Conservation (phyloP, 2,329 filamentous ascomycete species). For the Clonostachys sp. region DNA sequence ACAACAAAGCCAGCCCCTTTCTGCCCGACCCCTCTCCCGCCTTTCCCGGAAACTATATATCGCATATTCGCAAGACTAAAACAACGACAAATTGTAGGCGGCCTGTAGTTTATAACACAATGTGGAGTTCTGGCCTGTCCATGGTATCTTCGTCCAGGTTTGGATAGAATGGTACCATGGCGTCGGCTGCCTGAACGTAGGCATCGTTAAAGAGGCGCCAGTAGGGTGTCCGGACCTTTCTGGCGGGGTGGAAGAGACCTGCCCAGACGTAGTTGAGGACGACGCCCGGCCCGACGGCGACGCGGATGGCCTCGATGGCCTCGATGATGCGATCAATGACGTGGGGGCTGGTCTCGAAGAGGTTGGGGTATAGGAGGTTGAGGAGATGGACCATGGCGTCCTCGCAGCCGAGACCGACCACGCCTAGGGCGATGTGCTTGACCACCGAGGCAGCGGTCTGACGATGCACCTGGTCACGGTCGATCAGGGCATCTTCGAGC, state of each 20-base stretch:
- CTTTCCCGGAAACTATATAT: background rate
- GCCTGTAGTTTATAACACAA: conserved; percentile 60
- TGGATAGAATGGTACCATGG: conserved; percentile 96
- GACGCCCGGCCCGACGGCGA: conserved; percentile 86
- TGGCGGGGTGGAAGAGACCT: conserved; percentile 91
- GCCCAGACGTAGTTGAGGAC: conserved; percentile 99
- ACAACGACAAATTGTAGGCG: background rate
- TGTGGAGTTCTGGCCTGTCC: conserved; percentile 74
- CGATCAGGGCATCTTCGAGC: conserved; percentile 93
- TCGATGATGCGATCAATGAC: conserved; percentile 98
- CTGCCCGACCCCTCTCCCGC: no score
- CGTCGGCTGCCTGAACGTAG: conserved; percentile 88
- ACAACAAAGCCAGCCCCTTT: no score
- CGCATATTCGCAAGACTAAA: background rate
- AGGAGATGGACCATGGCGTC: conserved; percentile 98
- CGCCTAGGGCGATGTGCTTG: conserved; percentile 94
- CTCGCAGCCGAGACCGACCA: conserved; percentile 96
- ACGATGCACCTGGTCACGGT: conserved; percentile 95
- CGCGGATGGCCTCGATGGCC: conserved; percentile 91
- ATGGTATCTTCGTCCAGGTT: conserved; percentile 76
- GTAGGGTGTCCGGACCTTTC: conserved; percentile 91
- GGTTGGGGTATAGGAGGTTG: conserved; percentile 91
- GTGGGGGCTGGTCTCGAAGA: conserved; percentile 97
- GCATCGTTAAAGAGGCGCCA: conserved; percentile 97
- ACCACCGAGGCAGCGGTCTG: conserved; percentile 96